Evolutionary conservation across 345 rosid species (phyloP).

Genomic region (Eucalyptus erythrocorys): DNA sequence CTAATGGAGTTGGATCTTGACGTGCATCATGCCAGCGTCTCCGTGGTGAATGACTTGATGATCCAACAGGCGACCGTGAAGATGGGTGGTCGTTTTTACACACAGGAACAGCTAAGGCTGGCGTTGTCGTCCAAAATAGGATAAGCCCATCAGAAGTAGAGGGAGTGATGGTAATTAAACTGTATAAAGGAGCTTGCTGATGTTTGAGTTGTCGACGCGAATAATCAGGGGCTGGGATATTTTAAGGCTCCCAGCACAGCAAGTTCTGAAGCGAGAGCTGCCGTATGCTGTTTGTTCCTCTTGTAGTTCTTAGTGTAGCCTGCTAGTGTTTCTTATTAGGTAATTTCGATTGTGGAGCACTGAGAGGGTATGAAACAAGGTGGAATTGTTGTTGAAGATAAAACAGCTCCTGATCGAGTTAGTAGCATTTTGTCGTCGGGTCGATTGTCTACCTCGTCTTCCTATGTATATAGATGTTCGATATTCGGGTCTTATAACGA

Average conservation of each 20-base stretch:
- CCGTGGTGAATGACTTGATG: slow-evolving; percentile 84
- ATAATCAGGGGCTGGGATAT: slow-evolving; percentile 20
- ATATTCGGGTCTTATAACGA: not conserved
- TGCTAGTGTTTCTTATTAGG: not conserved
- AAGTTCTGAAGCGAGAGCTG: not conserved
- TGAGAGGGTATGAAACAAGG: not conserved
- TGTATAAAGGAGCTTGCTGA: not conserved
- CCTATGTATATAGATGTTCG: not conserved
- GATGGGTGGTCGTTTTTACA: slow-evolving; percentile 68
- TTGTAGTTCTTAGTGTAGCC: not conserved
- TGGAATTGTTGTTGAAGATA: not conserved
- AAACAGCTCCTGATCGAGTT: not conserved
- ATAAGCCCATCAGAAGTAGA: slow-evolving; percentile 4
- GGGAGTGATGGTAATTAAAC: not conserved
- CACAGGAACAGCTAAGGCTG: slow-evolving; percentile 70
- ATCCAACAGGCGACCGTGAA: slow-evolving; percentile 95
- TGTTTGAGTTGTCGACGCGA: not conserved
- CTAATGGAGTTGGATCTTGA: slow-evolving; percentile 83
- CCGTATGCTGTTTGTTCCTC: not conserved
- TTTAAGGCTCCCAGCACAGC: slow-evolving; percentile 17
- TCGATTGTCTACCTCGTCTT: not conserved
- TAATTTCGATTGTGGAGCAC: not conserved
- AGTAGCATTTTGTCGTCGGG: not conserved
- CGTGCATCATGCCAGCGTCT: slow-evolving; percentile 80
- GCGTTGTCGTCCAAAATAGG: slow-evolving; percentile 57